Conservation (phyloP, 176 grass and related monocot genomes). For the Areca catechu region DNA sequence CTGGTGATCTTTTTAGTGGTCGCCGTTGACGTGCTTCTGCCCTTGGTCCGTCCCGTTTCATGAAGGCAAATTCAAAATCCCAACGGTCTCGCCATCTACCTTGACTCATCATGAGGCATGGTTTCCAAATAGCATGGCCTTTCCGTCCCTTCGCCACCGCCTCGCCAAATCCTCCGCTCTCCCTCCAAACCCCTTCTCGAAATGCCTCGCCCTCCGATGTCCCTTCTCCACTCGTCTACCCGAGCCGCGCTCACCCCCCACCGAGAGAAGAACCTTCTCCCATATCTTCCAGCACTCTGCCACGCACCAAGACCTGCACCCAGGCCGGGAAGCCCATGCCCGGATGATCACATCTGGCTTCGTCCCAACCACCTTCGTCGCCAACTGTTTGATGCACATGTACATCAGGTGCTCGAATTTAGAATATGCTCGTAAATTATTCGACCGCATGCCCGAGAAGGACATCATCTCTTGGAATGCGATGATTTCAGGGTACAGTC, state of each 20-base stretch:
- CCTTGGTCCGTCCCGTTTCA: too few relatives aligned
- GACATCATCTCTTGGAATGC: constrained; percentile 74
- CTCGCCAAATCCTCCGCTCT: too few relatives aligned
- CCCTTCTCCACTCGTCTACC: not conserved
- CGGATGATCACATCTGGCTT: constrained; percentile 54
- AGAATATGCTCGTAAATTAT: constrained; percentile 30
- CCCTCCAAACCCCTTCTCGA: too few relatives aligned
- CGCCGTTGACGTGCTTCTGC: too few relatives aligned
- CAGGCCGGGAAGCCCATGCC: constrained; percentile 44
- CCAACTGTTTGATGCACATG: constrained; percentile 74
- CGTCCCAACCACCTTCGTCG: constrained; percentile 47
- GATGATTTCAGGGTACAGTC: constrained; percentile 37
- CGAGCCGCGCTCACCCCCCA: not conserved
- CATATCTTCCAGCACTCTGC: constrained; percentile 55
- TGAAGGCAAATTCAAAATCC: too few relatives aligned
- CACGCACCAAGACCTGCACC: constrained; percentile 15
- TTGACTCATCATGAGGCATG: too few relatives aligned
- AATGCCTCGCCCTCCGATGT: too few relatives aligned
- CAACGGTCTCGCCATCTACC: too few relatives aligned
- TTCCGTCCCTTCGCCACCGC: too few relatives aligned
- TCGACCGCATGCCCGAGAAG: constrained; percentile 39
- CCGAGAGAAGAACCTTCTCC: constrained; percentile 38
- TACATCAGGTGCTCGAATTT: constrained; percentile 37
- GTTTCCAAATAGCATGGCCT: too few relatives aligned
- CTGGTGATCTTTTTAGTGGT: too few relatives aligned